These are phyloP conservation scores for Saturnispora dispora DNA, from an alignment of 805 yeast species.

Conservation along the genomic window DNA sequence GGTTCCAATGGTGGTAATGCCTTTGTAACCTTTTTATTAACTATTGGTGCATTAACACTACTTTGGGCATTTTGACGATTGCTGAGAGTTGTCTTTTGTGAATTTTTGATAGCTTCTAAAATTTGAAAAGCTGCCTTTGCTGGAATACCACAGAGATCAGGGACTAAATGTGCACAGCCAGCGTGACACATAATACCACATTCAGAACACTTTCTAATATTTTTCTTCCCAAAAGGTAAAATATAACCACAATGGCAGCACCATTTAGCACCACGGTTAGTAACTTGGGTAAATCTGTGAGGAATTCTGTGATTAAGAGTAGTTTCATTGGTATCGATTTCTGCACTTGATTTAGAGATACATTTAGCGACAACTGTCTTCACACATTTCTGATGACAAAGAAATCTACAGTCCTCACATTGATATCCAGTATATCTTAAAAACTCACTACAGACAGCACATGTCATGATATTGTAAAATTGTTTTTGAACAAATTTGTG, in stretches of 20 bases:
- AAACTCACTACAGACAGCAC: conserved; percentile 96
- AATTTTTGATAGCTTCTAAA: conserved; percentile 69
- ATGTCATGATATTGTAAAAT: conserved; percentile 91
- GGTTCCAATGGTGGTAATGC: background rate
- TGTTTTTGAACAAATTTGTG: conserved; percentile 95
- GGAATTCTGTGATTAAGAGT: conserved; percentile 94
- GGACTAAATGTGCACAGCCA: conserved; percentile 87
- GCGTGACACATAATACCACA: conserved; percentile 96
- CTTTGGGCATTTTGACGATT: background rate
- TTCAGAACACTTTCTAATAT: conserved; percentile 83
- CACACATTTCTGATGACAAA: conserved; percentile 76
- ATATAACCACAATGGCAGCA: conserved; percentile 98
- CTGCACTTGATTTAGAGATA: conserved; percentile 67
- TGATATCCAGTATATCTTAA: conserved; percentile 79
- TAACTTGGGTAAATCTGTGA: conserved; percentile 86
- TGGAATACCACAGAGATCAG: conserved; percentile 98
- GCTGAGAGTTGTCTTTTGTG: conserved; percentile 31
- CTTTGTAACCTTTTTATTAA: background rate
- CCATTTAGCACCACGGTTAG: conserved; percentile 96
- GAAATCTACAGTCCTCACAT: conserved; percentile 75
- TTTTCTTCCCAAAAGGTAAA: conserved; percentile 89
- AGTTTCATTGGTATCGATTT: conserved; percentile 61
- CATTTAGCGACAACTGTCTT: conserved; percentile 76
- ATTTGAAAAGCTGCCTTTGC: conserved; percentile 94
- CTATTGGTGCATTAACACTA: background rate